Evolutionary conservation across 805 yeast genomes (phyloP).

Genomic region (Lachancea sp.): DNA sequence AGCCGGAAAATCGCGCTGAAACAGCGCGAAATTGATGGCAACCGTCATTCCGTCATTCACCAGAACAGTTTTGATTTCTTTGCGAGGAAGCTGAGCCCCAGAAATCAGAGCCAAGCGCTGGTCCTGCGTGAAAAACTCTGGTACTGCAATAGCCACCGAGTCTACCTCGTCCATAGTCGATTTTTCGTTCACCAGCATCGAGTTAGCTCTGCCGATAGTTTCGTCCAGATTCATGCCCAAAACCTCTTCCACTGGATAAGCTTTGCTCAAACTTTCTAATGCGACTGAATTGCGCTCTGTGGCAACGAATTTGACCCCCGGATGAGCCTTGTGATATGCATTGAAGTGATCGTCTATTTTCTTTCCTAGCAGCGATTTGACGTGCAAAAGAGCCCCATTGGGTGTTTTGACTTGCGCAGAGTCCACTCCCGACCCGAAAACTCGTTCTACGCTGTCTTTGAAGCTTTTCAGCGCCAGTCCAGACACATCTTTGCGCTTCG

Average conservation of each 20-base stretch:
- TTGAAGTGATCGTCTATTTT: constrained; percentile 41
- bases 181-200: constrained; percentile 45
- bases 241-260: constrained; percentile 65
- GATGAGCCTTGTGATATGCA: constrained; percentile 48
- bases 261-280: constrained; percentile 40
- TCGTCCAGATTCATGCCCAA: constrained; percentile 77
- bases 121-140: constrained; percentile 57
- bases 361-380: constrained; percentile 69
- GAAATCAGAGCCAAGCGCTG: constrained; percentile 70
- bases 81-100: constrained; percentile 63
- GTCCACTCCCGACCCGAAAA: constrained; percentile 71
- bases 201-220: constrained; percentile 56
- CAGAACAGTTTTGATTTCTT: constrained; percentile 50
- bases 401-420: constrained; percentile 72
- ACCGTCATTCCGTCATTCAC: constrained; percentile 92
- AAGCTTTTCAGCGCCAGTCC: constrained; percentile 60
- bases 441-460: constrained; percentile 52
- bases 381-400: constrained; percentile 52
- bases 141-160: constrained; percentile 71
- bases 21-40: constrained; percentile 67
- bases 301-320: constrained; percentile 48
- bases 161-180: constrained; percentile 43
- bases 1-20: constrained; percentile 19
- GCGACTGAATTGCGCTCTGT: constrained; percentile 49
- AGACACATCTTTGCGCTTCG: constrained; percentile 82